Conservation (phyloP, 2,329 filamentous ascomycete species). For the Exophiala alcalophila region DNA sequence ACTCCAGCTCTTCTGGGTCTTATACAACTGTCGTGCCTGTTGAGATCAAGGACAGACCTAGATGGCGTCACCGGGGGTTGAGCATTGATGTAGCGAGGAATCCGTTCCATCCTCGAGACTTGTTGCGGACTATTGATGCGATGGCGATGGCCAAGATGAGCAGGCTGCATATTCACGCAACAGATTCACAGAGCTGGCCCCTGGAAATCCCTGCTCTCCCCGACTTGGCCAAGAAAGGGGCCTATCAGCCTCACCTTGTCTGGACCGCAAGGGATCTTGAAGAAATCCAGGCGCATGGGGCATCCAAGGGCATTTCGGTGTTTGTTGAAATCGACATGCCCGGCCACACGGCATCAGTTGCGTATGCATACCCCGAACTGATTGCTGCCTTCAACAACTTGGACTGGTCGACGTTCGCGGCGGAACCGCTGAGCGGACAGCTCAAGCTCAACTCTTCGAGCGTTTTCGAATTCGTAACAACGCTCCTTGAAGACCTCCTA, state of each 20-base stretch:
- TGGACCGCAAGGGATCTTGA: slow-evolving; percentile 66
- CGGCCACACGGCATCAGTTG: slow-evolving; percentile 70
- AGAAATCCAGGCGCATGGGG: slow-evolving; percentile 67
- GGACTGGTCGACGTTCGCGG: slow-evolving; percentile 52
- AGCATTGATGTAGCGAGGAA: slow-evolving; percentile 75
- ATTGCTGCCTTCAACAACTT: slow-evolving; percentile 61
- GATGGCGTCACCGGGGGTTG: slow-evolving; percentile 73
- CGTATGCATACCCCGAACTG: slow-evolving; percentile 65
- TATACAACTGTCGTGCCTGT: slow-evolving; percentile 74
- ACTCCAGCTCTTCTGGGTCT: slow-evolving; percentile 35
- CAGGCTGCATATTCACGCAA: slow-evolving; percentile 56
- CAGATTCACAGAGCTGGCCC: slow-evolving; percentile 61
- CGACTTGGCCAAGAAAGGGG: slow-evolving; percentile 67
- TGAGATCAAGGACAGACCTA: slow-evolving; percentile 67
- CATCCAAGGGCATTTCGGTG: slow-evolving; percentile 65
- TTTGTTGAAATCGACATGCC: slow-evolving; percentile 79
- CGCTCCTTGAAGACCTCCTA: slow-evolving; percentile 70
- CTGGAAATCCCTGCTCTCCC: slow-evolving; percentile 74
- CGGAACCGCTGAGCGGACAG: slow-evolving; percentile 58
- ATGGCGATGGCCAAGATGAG: slow-evolving; percentile 58
- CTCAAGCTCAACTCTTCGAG: slow-evolving; percentile 71
- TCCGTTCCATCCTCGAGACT: slow-evolving; percentile 65
- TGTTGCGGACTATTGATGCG: slow-evolving; percentile 76
- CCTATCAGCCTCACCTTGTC: slow-evolving; percentile 64
- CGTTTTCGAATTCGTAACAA: slow-evolving; percentile 70